A percentile compares a stretch with the other conserved stretches of the same genome.
Conservation (phyloP, 2,329 filamentous ascomycete species). For the Cercospora canescens region DNA sequence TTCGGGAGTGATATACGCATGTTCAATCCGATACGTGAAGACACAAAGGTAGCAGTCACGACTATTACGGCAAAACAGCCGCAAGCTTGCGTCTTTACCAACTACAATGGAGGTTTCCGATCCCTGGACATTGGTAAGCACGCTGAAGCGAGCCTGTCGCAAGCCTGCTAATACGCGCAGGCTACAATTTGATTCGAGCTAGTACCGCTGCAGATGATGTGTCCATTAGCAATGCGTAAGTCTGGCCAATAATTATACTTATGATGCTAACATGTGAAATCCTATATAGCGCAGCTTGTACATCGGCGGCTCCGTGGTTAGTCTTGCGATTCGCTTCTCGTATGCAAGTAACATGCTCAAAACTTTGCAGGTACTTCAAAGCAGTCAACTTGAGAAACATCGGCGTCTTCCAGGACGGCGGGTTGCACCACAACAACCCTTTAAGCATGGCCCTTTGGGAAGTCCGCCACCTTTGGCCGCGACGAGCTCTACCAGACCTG, state of each 20-base stretch:
- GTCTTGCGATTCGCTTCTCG: not conserved
- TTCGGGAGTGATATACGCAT: slow-evolving; percentile 23
- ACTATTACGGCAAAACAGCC: slow-evolving; percentile 28
- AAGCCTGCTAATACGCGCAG: slow-evolving; percentile 9
- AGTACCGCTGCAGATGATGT: slow-evolving; percentile 23
- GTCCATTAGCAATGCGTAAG: slow-evolving; percentile 31
- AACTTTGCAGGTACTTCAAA: slow-evolving; percentile 27
- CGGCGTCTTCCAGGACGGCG: slow-evolving; percentile 34
- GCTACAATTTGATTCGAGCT: slow-evolving; percentile 28
- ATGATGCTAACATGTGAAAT: not conserved
- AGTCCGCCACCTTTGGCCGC: slow-evolving; percentile 28
- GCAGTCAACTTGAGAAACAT: slow-evolving; percentile 27
- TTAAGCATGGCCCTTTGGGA: slow-evolving; percentile 29
- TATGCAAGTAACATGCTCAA: slow-evolving; percentile 2
- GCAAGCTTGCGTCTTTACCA: slow-evolving; percentile 31
- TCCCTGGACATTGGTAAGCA: slow-evolving; percentile 12
- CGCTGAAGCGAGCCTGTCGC: not conserved
- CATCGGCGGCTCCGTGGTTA: slow-evolving; percentile 33
- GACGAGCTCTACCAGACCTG: slow-evolving; percentile 26
- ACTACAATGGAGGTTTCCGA: slow-evolving; percentile 31
- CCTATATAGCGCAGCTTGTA: slow-evolving; percentile 29
- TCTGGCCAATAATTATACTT: not conserved
- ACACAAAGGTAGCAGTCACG: slow-evolving; percentile 35
- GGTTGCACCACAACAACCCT: slow-evolving; percentile 34
- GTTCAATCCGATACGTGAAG: slow-evolving; percentile 31